Evolutionary conservation across 176 grass and related monocot genomes (phyloP), one percentile per base, ranked within the genome.

Genomic region (Cymbopogon citratus): DNA sequence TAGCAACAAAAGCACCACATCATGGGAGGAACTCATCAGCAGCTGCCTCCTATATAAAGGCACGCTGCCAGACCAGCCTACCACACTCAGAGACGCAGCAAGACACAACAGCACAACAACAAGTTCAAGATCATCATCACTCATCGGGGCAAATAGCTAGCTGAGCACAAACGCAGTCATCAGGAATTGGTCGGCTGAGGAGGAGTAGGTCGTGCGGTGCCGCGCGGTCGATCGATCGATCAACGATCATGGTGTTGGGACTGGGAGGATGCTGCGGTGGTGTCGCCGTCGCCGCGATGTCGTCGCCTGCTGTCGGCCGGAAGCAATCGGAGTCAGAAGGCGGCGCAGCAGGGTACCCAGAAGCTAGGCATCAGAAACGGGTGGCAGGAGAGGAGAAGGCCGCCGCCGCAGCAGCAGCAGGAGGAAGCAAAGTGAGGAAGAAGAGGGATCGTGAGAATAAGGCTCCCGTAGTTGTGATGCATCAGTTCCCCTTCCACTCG

Each of bases 401-500:
- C 1, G 49, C 46, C 46, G 48, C 48, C 5, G 48, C 48, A 0
- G 48, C 48, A 6, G 11, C 15, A 4, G 12, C 7, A 9, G 54
- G 0, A 6, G 5, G 5, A 7, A 3, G 21, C 21, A 18, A 68
- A 48, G 31, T 11, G 45, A 23, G 9, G 48, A 76, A 51, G 56
- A 79, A 29, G 49, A 90, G 61, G 8, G 71, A 24, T 23, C 8
- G 29, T 33, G 83, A 45, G 38, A 63, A n/a, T n/a, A n/a, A 43
- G 38, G 24, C 4, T 24, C 48, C 87, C 2, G 19, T 21, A 12
- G 40, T 72, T 9, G 14, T 75, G n/a, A 48, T 76, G 33, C 16
- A 79, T 26, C 81, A 91, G 28, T 83, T 90, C 16, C 84, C 89
- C 16, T 85, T 89, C 34, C 81, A 94, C 29, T 87, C 87, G 16